phyloP scores from a whole-genome alignment of 371 early-diverging fungal species.

The Batkoa obscura region DNA sequence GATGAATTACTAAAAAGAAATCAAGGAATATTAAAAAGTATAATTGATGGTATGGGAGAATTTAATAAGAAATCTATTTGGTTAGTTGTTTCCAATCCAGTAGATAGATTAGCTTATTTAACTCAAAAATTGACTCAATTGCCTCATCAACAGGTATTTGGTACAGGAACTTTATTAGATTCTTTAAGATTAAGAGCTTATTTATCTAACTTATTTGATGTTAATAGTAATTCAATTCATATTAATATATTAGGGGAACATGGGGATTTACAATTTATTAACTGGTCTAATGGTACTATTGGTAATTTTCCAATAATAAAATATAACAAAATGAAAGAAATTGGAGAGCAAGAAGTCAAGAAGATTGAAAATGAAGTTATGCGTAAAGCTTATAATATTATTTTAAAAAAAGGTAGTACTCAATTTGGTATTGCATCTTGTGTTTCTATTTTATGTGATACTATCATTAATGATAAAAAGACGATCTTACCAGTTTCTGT shows the following conservation, averaged over 20 bases:
- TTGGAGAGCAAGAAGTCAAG: conserved; percentile 30
- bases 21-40: conserved; percentile 43
- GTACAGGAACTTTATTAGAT: conserved; percentile 73
- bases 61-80: conserved; percentile 47
- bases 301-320: conserved; percentile 38
- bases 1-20: conserved; percentile 60
- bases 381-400: conserved; percentile 66
- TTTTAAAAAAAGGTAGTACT: conserved; percentile 68
- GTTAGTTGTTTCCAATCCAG: conserved; percentile 66
- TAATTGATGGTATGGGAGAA: conserved; percentile 51
- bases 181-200: conserved; percentile 47
- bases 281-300: conserved; percentile 54
- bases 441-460: conserved; percentile 42
- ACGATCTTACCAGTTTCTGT: conserved; percentile 41
- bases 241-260: conserved; percentile 75
- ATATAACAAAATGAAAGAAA: conserved; percentile 31
- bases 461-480: conserved; percentile 39
- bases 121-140: conserved; percentile 62
- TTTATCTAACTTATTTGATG: conserved; percentile 34
- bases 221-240: conserved; percentile 45
- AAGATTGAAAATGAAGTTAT: conserved; percentile 17
- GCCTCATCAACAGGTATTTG: conserved; percentile 58
- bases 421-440: conserved; percentile 76
- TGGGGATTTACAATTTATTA: conserved; percentile 68
- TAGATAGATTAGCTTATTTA: conserved; percentile 62